phyloP scores from a whole-genome alignment of 148 eudicot genomes.

The Euryodendron excelsum region DNA sequence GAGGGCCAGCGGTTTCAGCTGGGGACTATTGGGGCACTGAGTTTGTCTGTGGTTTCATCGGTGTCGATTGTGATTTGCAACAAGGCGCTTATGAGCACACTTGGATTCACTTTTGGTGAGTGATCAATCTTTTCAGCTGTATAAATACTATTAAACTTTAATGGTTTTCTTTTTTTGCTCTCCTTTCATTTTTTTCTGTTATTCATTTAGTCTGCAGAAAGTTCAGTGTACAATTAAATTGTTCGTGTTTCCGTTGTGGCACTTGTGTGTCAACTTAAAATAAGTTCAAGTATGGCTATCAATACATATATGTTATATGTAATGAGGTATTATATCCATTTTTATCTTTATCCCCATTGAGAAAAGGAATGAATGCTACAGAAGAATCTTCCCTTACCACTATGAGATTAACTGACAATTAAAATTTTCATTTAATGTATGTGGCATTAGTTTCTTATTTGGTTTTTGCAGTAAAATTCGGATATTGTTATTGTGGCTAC shows the following conservation, averaged over 20 bases:
- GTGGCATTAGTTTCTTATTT: background rate
- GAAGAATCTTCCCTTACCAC: background rate
- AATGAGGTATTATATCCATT: background rate
- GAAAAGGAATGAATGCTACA: background rate
- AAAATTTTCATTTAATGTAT: background rate
- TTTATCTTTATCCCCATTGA: background rate
- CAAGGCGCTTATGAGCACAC: slow-evolving; percentile 44
- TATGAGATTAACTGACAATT: background rate
- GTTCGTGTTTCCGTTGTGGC: background rate
- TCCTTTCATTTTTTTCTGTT: background rate
- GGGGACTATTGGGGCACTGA: slow-evolving; percentile 39
- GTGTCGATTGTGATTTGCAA: slow-evolving; percentile 48
- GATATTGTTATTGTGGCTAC: background rate
- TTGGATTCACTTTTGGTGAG: slow-evolving; percentile 41
- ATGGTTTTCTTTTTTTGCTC: background rate
- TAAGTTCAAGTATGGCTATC: background rate
- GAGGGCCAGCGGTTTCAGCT: slow-evolving; percentile 35
- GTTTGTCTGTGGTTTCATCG: slow-evolving; percentile 41
- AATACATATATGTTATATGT: background rate
- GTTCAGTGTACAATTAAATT: background rate
- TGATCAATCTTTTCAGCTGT: background rate
- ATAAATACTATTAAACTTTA: background rate
- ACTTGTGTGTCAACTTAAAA: background rate
- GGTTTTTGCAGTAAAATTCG: background rate
- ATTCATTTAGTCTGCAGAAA: background rate